These are phyloP conservation scores for Cenococcum geophilum DNA, from an alignment of 495 filamentous ascomycete species.

Conservation along the genomic window DNA sequence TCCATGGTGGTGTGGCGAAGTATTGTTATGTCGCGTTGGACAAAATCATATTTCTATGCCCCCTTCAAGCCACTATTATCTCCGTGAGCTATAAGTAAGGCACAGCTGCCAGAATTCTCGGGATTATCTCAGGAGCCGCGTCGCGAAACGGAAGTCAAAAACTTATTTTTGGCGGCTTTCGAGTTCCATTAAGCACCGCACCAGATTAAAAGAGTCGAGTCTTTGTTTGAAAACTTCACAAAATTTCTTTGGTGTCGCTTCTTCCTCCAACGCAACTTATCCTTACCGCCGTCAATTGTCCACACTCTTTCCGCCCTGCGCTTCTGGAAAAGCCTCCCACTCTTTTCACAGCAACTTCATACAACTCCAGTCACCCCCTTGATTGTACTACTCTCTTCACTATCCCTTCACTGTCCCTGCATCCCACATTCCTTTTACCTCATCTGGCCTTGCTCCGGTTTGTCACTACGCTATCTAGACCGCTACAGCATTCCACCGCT, in stretches of 20 bases:
- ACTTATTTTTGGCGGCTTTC: too few relatives aligned
- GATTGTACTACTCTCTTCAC: constrained; percentile 3
- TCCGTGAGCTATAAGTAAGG: too few relatives aligned
- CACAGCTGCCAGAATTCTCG: too few relatives aligned
- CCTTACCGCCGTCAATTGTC: not conserved
- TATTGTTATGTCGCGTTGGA: too few relatives aligned
- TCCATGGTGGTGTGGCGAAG: too few relatives aligned
- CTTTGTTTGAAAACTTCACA: not conserved
- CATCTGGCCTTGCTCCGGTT: not conserved
- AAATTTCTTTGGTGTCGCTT: not conserved
- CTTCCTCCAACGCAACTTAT: not conserved
- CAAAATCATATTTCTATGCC: too few relatives aligned
- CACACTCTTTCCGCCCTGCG: not conserved
- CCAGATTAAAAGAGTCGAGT: too few relatives aligned
- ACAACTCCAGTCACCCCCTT: not conserved
- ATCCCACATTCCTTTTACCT: not conserved
- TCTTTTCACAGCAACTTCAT: not conserved
- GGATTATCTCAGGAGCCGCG: too few relatives aligned
- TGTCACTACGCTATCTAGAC: not conserved
- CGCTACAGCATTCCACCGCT: not conserved
- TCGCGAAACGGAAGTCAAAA: too few relatives aligned
- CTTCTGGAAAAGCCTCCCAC: constrained; percentile 1
- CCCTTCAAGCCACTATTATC: too few relatives aligned
- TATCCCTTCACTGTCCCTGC: not conserved
- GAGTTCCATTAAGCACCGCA: too few relatives aligned